These are phyloP conservation scores for Mycena filopes DNA, from an alignment of 768 basidiomycete genomes.

Conservation along the genomic window DNA sequence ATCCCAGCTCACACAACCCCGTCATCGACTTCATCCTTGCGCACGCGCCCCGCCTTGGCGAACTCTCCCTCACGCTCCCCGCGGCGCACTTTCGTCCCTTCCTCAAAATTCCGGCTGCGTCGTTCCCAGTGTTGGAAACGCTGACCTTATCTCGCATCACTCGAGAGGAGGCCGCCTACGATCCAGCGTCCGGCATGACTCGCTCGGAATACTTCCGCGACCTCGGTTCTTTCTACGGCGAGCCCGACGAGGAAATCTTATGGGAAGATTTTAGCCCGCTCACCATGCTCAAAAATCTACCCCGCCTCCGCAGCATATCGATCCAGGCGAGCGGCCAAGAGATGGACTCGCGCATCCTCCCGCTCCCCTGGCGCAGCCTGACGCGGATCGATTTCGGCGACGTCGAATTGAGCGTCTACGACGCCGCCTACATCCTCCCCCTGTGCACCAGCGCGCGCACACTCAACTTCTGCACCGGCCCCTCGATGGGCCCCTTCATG, in stretches of 20 bases:
- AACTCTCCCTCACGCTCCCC: constrained; percentile 6
- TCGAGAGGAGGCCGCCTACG: not conserved
- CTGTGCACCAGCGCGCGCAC: not conserved
- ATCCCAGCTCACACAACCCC: not conserved
- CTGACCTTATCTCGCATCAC: not conserved
- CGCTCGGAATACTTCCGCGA: constrained; percentile 6
- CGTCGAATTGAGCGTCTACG: not conserved
- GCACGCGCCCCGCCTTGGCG: constrained; percentile 6
- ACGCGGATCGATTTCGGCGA: not conserved
- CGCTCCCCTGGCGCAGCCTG: constrained; percentile 2
- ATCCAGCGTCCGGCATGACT: not conserved
- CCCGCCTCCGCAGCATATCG: constrained; percentile 1
- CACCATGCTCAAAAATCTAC: not conserved
- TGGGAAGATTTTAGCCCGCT: not conserved
- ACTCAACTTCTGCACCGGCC: constrained; percentile 1
- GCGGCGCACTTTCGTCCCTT: not conserved
- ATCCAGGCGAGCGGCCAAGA: too few relatives aligned
- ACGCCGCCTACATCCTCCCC: not conserved
- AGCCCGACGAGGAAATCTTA: not conserved
- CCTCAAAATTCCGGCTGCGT: not conserved
- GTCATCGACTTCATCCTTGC: constrained; percentile 3
- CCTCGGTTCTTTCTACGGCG: not conserved
- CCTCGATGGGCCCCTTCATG: not conserved
- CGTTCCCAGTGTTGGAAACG: constrained; percentile 1
- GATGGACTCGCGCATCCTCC: constrained; percentile 1